phyloP scores from a whole-genome alignment of 495 filamentous ascomycete genomes.

The Aspergillus nidulans region DNA sequence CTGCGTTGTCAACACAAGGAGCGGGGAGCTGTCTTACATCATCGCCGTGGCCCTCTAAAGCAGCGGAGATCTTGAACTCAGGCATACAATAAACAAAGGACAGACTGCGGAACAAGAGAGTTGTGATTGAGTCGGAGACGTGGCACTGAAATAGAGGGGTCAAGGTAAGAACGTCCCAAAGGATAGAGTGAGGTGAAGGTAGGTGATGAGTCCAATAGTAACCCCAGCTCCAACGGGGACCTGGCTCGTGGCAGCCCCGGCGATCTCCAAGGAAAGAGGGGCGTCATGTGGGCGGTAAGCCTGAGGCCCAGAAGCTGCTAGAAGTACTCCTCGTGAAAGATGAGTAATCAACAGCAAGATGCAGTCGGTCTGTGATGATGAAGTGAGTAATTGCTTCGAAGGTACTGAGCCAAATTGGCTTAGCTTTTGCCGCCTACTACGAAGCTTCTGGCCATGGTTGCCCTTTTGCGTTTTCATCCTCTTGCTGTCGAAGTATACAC shows the following conservation, averaged over 20 bases:
- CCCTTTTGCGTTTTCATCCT: neutral
- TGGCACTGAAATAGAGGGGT: neutral
- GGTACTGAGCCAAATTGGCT: too few species aligned
- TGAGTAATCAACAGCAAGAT: conserved; percentile 2
- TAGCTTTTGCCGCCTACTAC: neutral
- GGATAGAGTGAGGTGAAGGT: neutral
- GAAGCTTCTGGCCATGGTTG: neutral
- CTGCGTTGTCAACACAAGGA: conserved; percentile 10
- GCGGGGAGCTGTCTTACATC: conserved; percentile 59
- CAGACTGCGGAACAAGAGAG: neutral
- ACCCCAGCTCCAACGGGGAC: neutral
- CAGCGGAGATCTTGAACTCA: conserved; percentile 78
- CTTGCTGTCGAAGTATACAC: conserved; percentile 5
- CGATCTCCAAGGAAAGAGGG: conserved; percentile 1
- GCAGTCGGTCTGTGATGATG: neutral
- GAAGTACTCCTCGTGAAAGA: conserved; percentile 4
- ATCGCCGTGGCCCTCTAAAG: conserved; percentile 72
- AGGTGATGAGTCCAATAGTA: neutral
- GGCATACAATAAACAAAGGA: conserved; percentile 43
- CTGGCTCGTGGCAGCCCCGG: conserved; percentile 2
- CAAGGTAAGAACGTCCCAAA: neutral
- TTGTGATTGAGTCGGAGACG: neutral
- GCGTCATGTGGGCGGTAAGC: conserved; percentile 18
- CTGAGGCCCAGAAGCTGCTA: conserved; percentile 16
- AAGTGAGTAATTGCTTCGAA: neutral